Base-by-base conservation (phyloP, 169 alveolate species). In the Plasmodium ovale region DNA sequence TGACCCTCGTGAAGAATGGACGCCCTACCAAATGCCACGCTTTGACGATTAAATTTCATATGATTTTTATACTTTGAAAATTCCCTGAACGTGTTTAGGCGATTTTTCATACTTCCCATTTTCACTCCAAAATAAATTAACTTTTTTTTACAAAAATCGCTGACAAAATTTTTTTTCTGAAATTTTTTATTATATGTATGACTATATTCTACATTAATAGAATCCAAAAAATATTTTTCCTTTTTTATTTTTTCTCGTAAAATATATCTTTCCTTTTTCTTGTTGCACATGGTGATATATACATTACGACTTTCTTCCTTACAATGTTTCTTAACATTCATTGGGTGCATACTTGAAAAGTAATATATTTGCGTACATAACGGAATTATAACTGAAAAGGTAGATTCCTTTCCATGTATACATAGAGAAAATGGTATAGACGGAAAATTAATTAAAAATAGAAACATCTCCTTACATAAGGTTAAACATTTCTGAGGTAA, bases 401-500 rank as follows among this genome's bases (percentile, higher is more conserved):
- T 37, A 29, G 87, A 85, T 44, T 85, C 91, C 60, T 54, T 70
- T 1, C 91, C 91, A 59, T 54, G 87, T 27, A 85, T 51, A 56
- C 91, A 85, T 33, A 85, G 39, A 19, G 91, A 85, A 60, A 85
- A 85, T 6, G 91, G 87, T 12, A 85, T 39, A 0, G 91, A 85
- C 0, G 91, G 91, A 54, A 85, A 85, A 16, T 37, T 42, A 2
- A 42, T 51, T 19, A 85, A 72, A 31, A 85, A 85, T 9, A 54
- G 53, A 69, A 56, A 85, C 16, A 64, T n/a, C 25, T 85, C 87
- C 21, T 59, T 85, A 69, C 91, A 85, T 0, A 85, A 25, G 6
- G 67, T 59, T 49, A 68, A 49, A 54, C 91, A 69, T 62, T 85
- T 85, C 0, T 71, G 65, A 25, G 91, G 79, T 27, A 85, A 23